Conservation (phyloP, 2,329 filamentous ascomycete genomes). For the Coniosporium tulheliwenetii region DNA sequence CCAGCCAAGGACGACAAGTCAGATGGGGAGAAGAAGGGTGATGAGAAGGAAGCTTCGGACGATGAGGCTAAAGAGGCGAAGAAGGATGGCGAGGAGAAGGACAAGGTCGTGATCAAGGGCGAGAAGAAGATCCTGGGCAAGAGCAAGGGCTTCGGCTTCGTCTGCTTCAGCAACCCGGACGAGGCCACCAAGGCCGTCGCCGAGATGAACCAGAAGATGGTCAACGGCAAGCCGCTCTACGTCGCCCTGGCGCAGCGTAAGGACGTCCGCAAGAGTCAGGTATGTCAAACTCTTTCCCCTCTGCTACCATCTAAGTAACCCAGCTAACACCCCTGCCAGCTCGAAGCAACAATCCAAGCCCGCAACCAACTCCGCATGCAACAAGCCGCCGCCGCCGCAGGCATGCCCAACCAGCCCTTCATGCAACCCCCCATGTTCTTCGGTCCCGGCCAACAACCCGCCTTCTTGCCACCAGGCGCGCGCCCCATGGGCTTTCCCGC, state of each 20-base stretch:
- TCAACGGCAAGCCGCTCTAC: slow-evolving; percentile 91
- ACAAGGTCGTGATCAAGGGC: slow-evolving; percentile 37
- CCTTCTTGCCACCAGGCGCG: slow-evolving; percentile 38
- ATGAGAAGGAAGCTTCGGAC: slow-evolving; percentile 36
- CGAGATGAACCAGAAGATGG: slow-evolving; percentile 99
- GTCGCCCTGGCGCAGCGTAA: slow-evolving; percentile 97
- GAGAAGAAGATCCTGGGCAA: slow-evolving; percentile 65
- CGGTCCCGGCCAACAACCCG: slow-evolving; percentile 61
- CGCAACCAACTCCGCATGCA: slow-evolving; percentile 98
- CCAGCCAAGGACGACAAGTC: slow-evolving; percentile 22
- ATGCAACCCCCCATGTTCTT: slow-evolving; percentile 91
- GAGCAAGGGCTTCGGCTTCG: slow-evolving; percentile 99
- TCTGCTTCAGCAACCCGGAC: slow-evolving; percentile 99
- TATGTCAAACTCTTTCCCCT: slow-evolving; percentile 7
- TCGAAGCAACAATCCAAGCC: slow-evolving; percentile 97
- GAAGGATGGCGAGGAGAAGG: slow-evolving; percentile 32
- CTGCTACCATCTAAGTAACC: neutral
- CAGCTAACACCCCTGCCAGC: slow-evolving; percentile 22
- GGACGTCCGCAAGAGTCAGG: slow-evolving; percentile 95
- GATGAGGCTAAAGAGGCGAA: slow-evolving; percentile 45
- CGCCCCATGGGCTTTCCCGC: slow-evolving; percentile 47
- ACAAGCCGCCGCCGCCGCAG: slow-evolving; percentile 81
- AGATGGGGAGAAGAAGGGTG: slow-evolving; percentile 28
- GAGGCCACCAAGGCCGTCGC: slow-evolving; percentile 98
- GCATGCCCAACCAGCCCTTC: slow-evolving; percentile 68